Evolutionary conservation across 495 filamentous ascomycete species (phyloP).

Genomic region (Xylaria bambusicola): DNA sequence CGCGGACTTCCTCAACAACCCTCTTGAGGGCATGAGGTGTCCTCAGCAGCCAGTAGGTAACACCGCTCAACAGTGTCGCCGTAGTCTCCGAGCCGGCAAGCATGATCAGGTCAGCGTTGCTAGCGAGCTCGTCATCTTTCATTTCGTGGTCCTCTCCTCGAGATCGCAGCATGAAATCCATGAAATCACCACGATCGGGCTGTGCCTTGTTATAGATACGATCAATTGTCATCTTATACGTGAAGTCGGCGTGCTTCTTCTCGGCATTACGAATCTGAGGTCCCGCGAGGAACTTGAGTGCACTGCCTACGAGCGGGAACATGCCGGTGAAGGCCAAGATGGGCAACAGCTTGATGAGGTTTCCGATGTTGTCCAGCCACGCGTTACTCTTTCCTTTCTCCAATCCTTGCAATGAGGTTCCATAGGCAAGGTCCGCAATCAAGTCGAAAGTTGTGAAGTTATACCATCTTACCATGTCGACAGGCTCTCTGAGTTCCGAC

Average conservation of each 20-base stretch:
- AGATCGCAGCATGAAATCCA: conserved; percentile 36
- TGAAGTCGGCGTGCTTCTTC: conserved; percentile 33
- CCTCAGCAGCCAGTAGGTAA: conserved; percentile 55
- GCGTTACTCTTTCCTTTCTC: conserved; percentile 34
- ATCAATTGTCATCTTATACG: conserved; percentile 33
- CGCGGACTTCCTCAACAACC: conserved; percentile 53
- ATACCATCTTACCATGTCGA: conserved; percentile 57
- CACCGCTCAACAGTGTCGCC: conserved; percentile 55
- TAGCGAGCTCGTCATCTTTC: conserved; percentile 40
- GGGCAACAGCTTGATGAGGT: conserved; percentile 27
- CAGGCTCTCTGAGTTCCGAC: conserved; percentile 24
- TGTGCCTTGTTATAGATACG: conserved; percentile 36
- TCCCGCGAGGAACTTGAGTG: conserved; percentile 37
- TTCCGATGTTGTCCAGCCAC: conserved; percentile 41
- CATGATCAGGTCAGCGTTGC: conserved; percentile 48
- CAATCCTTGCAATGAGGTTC: conserved; percentile 57
- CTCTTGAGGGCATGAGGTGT: conserved; percentile 48
- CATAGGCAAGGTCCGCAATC: conserved; percentile 62
- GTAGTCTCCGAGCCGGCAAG: conserved; percentile 64
- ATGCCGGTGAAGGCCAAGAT: conserved; percentile 32
- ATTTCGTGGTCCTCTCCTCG: conserved; percentile 35
- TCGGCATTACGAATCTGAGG: conserved; percentile 32
- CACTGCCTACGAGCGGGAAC: conserved; percentile 33
- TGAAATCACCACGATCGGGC: conserved; percentile 33
- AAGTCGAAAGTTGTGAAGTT: conserved; percentile 65